Evolutionary conservation across 176 grass and related monocot species (phyloP), one percentile per base, ranked within the genome.

Genomic region (Elaeis guineensis): DNA sequence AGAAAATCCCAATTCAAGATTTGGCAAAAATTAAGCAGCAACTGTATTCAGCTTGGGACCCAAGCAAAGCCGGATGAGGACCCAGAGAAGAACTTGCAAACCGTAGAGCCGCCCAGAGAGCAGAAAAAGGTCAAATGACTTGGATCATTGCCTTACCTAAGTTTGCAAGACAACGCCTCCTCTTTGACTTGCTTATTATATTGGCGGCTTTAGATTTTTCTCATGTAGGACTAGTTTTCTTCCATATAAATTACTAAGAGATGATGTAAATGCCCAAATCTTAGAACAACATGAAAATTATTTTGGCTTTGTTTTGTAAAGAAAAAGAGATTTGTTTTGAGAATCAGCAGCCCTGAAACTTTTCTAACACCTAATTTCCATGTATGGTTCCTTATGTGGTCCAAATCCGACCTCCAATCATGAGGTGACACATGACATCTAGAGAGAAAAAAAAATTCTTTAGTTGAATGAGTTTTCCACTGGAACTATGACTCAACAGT

Each of bases 31-130:
- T n/a, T 24, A 72, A 60, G 23, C 23, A 21, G 18, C 26, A 77
- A 25, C 1, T 73, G 83, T 3, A 48, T 67, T 25, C 87, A 91
- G 51, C 81, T 78, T 59, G 91, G 66, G 70, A 91, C 91, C 77
- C 29, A 58, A 5, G 78, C 69, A 57, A 61, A 72, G 54, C 25
- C 29, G 9, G 48, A 32, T 17, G 56, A 50, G 0, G 68, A 71
- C 5, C 57, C 72, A 2, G 64, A 24, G 23, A 24, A 69, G 59
- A 69, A 75, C n/a, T 64, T 66, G 5, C 28, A 0, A 17, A 61
- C 17, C 50, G 77, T 79, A 58, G 61, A 52, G 1, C 44, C 64
- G 16, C 4, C 48, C 0, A 79, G 66, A n/a, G 69, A 66, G 6
- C n/a, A n/a, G n/a, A n/a, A n/a, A n/a, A n/a, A n/a, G n/a, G n/a